Percentiles rank a stretch among this genome's conserved stretches.
phyloP scores from a whole-genome alignment of 768 basidiomycete species.

The Tubosaeta brunneosetosa region DNA sequence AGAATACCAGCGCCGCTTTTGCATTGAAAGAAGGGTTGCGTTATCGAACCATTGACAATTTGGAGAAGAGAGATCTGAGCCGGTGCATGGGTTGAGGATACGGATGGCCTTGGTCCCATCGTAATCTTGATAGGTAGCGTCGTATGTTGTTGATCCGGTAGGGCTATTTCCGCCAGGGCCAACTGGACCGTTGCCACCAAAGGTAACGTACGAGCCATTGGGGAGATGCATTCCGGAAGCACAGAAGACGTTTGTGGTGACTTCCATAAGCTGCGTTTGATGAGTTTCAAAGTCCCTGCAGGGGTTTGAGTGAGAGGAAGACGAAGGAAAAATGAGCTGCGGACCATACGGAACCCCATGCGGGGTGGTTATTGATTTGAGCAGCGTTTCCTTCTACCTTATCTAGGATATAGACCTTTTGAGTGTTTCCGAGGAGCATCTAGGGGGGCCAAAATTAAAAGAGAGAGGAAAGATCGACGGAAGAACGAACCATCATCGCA shows the following conservation, averaged over 20 bases:
- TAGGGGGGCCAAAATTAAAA: constrained; percentile 21
- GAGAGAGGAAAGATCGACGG: background rate
- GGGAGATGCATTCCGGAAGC: constrained; percentile 80
- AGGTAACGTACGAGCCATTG: constrained; percentile 69
- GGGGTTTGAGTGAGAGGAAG: background rate
- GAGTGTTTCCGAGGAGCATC: constrained; percentile 77
- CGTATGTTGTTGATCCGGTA: constrained; percentile 48
- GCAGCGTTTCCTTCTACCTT: constrained; percentile 78
- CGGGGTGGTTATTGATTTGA: constrained; percentile 63
- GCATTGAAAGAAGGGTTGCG: constrained; percentile 55
- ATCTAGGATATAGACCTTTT: constrained; percentile 89
- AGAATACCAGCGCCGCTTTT: constrained; percentile 73
- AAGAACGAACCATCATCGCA: constrained; percentile 49
- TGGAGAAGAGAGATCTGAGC: constrained; percentile 40
- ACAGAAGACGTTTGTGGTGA: constrained; percentile 72
- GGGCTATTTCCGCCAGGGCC: constrained; percentile 59
- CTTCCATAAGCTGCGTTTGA: constrained; percentile 22
- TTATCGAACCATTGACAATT: constrained; percentile 75
- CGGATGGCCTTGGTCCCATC: constrained; percentile 80
- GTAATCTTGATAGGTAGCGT: constrained; percentile 69
- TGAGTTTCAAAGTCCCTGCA: constrained; percentile 23
- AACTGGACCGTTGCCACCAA: constrained; percentile 77
- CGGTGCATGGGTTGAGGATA: constrained; percentile 70
- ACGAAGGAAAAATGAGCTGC: background rate
- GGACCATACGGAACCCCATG: constrained; percentile 70